Base-by-base conservation (phyloP, 2,329 filamentous ascomycete genomes). In the Chaetomiaceae sp. region DNA sequence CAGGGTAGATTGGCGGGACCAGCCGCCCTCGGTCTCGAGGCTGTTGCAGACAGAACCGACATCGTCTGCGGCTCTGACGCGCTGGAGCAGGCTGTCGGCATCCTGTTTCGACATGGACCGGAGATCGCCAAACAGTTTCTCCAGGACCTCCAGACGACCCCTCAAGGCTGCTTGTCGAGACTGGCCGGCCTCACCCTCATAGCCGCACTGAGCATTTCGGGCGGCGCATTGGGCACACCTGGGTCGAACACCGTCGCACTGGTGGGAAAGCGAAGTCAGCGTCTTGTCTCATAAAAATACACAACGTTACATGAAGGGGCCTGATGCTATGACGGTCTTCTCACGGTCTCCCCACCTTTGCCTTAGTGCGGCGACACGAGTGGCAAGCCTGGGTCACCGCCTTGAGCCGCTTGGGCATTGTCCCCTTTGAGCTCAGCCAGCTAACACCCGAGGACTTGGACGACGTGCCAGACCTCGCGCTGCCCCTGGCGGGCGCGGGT, bases 161-260 rank as follows among this genome's bases (percentile, higher is more conserved):
- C 63, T 62, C 50, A 62, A 62, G 14, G 64, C 64, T 2, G 58
- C 63, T 38, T 64, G 61, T 10, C 62, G 60, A 7, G 63, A 66
- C 52, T 66, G 62, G 30, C 64, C 63, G 5, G 55, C 62, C 37
- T 64, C 61, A 34, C 63, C 65, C 12, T 64, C 63, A 47, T 67
- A 68, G n/a, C 60, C 56, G 40, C 66, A 68, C 2, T 56, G 44
- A 17, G 60, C 55, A 13, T 53, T 55, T 37, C 63, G 63, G 40
- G 59, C 51, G 12, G 56, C 50, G 57, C 66, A 68, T 25, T 55
- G 59, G 5, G 58, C 53, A 44, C 66, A 68, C 51, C 59, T 57
- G 0, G 66, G 66, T 1, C 65, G 62, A 14, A 39, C 57, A 8
- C 65, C 65, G 51, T 67, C 65, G 39, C 66, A 68, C 66, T 67